Base-by-base conservation (phyloP, 2,329 filamentous ascomycete genomes). In the Trichoderma sp. region DNA sequence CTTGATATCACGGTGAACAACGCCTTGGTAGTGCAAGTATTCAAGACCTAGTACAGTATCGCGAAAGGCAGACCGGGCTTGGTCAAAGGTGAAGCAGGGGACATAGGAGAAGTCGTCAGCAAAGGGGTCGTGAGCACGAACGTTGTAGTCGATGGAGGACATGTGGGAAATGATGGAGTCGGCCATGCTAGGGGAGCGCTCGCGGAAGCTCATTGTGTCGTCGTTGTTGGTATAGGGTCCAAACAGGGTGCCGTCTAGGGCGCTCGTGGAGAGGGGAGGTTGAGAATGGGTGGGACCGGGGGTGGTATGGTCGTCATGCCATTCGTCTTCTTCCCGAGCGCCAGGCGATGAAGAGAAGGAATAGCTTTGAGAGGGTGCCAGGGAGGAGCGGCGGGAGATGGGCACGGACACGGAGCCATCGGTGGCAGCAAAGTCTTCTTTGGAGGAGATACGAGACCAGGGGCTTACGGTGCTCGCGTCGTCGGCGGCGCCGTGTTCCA, bases 21-120 rank as follows among this genome's bases (percentile, higher is more conserved):
- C 92, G 17, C 92, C 92, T 76, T 94, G 90, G 73, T 93, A 94
- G 76, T 95, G 92, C 37, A 99, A 84, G 77, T 98, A 99, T 77
- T 99, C 94, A 22, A 99, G 81, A 4, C 95, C 95, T 42, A 98
- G 84, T 2, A 99, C 90, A 0, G 94, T 97, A 77, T 99, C 95
- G 71, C 94, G 87, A 79, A 99, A 98, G 0, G 92, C 91, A 42
- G 88, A 89, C 34, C 94, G 89, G 15, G 94, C 91, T 76, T 94
- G 89, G 29, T 90, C 87, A 39, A 97, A 85, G 0, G 94, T 97
- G 80, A 99, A 92, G 79, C 94, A 93, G 17, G 95, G 95, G 17
- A 98, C 94, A 75, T 95, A 97, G 39, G 91, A 92, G 78, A 93
- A 93, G 76, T 98, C 94, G 73, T 97, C 93, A 39, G 92, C 90